These are phyloP conservation scores for Primulina huaijiensis DNA, from an alignment of 257 asterid species.

Conservation along the genomic window DNA sequence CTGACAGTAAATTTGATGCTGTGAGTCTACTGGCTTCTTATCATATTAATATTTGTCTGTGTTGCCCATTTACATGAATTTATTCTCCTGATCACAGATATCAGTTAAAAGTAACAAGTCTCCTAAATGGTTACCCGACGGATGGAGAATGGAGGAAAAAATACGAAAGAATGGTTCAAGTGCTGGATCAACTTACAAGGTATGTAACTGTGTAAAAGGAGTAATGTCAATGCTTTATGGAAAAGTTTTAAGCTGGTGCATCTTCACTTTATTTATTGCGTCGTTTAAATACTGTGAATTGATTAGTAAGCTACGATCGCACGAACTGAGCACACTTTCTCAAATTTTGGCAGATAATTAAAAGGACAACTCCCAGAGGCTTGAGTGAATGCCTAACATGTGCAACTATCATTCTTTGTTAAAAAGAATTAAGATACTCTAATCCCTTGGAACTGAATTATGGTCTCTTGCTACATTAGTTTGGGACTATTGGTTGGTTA, in stretches of 20 bases:
- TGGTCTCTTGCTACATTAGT: neutral
- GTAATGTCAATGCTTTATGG: neutral
- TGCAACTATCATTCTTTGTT: neutral
- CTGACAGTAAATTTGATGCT: slow-evolving; percentile 28
- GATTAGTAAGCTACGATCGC: neutral
- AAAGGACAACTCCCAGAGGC: neutral
- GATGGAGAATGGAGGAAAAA: slow-evolving; percentile 53
- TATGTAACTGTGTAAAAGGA: slow-evolving; percentile 22
- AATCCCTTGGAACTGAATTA: neutral
- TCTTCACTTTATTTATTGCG: neutral
- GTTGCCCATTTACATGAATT: slow-evolving; percentile 4
- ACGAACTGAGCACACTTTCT: neutral
- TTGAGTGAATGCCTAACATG: neutral
- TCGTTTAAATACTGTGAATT: slow-evolving; percentile 14
- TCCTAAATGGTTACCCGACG: slow-evolving; percentile 57
- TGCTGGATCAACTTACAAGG: slow-evolving; percentile 52
- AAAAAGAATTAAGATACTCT: neutral
- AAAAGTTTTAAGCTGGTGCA: slow-evolving; percentile 16
- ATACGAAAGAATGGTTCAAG: slow-evolving; percentile 27
- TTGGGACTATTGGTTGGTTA: neutral
- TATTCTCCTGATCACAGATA: slow-evolving; percentile 28
- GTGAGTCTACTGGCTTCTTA: slow-evolving; percentile 29
- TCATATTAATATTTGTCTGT: slow-evolving; percentile 11
- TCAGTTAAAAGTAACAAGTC: slow-evolving; percentile 25
- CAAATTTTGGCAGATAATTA: slow-evolving; percentile 11